These are phyloP conservation scores for Camellia lanceoleosa DNA, from an alignment of 148 eudicot species.

Conservation along the genomic window DNA sequence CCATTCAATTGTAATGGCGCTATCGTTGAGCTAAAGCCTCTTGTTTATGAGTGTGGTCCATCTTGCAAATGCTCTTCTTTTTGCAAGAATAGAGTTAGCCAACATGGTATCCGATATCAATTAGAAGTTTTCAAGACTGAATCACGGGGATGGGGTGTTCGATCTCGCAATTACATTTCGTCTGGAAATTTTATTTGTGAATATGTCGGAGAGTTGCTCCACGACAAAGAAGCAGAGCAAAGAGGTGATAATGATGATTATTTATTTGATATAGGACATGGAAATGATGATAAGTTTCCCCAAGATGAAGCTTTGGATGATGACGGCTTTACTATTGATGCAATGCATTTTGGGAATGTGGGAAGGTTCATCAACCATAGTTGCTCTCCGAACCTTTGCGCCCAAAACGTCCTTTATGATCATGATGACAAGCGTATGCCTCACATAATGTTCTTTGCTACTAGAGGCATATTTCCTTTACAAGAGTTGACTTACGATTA, in stretches of 20 bases:
- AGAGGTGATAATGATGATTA: constrained; percentile 29
- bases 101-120: constrained; percentile 17
- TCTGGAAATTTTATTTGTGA: constrained; percentile 46
- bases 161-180: constrained; percentile 26
- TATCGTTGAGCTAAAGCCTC: constrained; percentile 16
- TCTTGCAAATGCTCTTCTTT: constrained; percentile 29
- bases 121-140: constrained; percentile 28
- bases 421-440: constrained; percentile 31
- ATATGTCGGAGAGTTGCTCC: constrained; percentile 33
- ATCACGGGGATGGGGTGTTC: constrained; percentile 38
- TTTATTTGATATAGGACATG: constrained; percentile 26
- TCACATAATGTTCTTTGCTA: constrained; percentile 36
- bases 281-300: not conserved
- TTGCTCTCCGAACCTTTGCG: constrained; percentile 36
- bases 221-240: constrained; percentile 32
- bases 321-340: constrained; percentile 34
- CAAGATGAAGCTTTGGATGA: not conserved
- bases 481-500: constrained; percentile 33
- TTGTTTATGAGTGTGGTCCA: constrained; percentile 42
- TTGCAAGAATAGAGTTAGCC: constrained; percentile 29
- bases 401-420: constrained; percentile 37
- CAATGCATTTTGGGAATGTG: constrained; percentile 26
- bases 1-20: constrained; percentile 27
- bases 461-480: constrained; percentile 23
- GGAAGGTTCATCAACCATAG: constrained; percentile 46